These are phyloP conservation scores for Pyrenochaeta sp. DNA, from an alignment of 2,329 filamentous ascomycete genomes.

Conservation along the genomic window DNA sequence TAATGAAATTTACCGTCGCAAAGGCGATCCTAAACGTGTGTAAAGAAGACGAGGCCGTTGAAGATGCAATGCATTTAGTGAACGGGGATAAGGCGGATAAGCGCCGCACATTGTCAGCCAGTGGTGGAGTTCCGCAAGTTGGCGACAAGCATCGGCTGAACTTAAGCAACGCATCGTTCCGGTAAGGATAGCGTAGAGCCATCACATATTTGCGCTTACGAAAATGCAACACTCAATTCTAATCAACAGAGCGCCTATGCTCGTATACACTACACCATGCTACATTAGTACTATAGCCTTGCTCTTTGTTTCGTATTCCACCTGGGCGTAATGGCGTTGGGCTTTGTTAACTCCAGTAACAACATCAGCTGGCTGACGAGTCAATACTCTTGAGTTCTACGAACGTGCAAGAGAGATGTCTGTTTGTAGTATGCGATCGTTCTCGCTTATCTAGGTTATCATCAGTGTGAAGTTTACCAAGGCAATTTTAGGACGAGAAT, in stretches of 20 bases:
- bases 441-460: no score
- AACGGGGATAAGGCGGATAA: neutral
- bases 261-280: neutral
- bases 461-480: neutral
- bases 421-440: neutral
- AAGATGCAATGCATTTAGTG: neutral
- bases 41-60: neutral
- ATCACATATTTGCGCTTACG: neutral
- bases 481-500: neutral
- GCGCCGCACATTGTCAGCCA: neutral
- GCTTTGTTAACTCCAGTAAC: neutral
- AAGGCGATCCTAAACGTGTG: neutral
- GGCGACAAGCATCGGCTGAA: neutral
- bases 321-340: neutral
- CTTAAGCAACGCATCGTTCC: neutral
- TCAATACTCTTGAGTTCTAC: neutral
- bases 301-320: no score
- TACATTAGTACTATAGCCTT: neutral
- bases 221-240: neutral
- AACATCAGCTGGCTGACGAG: neutral
- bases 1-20: neutral
- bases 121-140: neutral
- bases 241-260: no score
- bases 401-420: neutral
- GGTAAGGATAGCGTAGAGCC: neutral